phyloP scores from a whole-genome alignment of 2,329 filamentous ascomycete genomes.

The Graphilbum sp. region DNA sequence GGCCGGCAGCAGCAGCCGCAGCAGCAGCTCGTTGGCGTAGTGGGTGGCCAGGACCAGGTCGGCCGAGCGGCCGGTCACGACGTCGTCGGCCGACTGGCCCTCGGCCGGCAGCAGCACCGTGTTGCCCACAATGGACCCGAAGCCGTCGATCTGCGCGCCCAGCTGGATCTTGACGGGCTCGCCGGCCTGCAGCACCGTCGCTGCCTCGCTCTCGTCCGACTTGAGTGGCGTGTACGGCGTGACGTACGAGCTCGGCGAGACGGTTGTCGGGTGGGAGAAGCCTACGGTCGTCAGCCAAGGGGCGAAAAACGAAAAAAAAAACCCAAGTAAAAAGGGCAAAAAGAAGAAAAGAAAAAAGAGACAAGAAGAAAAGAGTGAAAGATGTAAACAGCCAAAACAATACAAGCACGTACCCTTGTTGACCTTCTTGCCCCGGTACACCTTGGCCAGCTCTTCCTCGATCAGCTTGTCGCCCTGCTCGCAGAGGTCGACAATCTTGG shows the following conservation, averaged over 20 bases:
- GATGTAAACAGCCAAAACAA: neutral
- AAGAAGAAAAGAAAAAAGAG: neutral
- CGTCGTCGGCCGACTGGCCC: slow-evolving; percentile 31
- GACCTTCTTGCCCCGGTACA: slow-evolving; percentile 98
- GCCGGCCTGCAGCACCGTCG: slow-evolving; percentile 59
- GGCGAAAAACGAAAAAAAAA: neutral
- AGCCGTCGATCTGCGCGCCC: slow-evolving; percentile 93
- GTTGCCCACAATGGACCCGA: slow-evolving; percentile 91
- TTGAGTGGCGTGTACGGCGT: slow-evolving; percentile 91
- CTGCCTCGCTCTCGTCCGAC: slow-evolving; percentile 73
- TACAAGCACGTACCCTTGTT: slow-evolving; percentile 54
- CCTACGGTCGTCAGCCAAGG: slow-evolving; percentile 29
- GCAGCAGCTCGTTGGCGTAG: slow-evolving; percentile 88
- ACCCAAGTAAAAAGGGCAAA: neutral
- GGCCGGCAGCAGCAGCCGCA: slow-evolving; percentile 83
- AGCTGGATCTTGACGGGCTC: slow-evolving; percentile 96
- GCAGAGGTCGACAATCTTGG: slow-evolving; percentile 88
- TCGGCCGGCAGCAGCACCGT: slow-evolving; percentile 58
- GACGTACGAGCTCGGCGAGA: slow-evolving; percentile 86
- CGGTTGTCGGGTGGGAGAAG: slow-evolving; percentile 83
- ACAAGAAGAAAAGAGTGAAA: neutral
- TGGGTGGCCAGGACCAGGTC: slow-evolving; percentile 82
- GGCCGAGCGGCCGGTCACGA: slow-evolving; percentile 60
- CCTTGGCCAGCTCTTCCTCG: slow-evolving; percentile 84
- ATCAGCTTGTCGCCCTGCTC: slow-evolving; percentile 90